Evolutionary conservation across 805 yeast genomes (phyloP).

Genomic region (Starmerella gropengiesseri): DNA sequence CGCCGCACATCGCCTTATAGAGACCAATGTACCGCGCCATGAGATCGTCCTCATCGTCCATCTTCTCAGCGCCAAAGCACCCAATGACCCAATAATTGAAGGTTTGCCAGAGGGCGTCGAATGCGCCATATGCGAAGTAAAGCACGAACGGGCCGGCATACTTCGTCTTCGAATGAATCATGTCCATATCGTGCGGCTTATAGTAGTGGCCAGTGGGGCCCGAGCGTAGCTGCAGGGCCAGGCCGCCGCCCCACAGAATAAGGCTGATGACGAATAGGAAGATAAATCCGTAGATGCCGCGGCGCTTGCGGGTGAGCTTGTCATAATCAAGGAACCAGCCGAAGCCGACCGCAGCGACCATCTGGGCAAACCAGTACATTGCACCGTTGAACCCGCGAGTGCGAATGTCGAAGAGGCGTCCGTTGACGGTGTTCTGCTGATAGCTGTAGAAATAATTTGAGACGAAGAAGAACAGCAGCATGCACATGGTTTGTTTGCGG

Average conservation of each 20-base stretch:
- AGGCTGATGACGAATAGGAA: constrained; percentile 34
- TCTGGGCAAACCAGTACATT: constrained; percentile 50
- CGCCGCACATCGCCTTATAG: constrained; percentile 53
- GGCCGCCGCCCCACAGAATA: constrained; percentile 53
- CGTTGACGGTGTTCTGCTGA: constrained; percentile 48
- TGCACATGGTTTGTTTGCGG: constrained; percentile 31
- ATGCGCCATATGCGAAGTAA: constrained; percentile 50
- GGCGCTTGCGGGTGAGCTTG: constrained; percentile 32
- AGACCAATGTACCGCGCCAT: constrained; percentile 44
- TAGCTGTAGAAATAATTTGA: constrained; percentile 59
- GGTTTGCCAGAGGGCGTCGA: constrained; percentile 50
- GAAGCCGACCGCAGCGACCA: constrained; percentile 43
- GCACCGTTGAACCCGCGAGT: constrained; percentile 51
- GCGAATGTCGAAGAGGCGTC: constrained; percentile 44
- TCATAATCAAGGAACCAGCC: constrained; percentile 40
- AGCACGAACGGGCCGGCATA: constrained; percentile 52
- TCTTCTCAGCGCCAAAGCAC: constrained; percentile 41
- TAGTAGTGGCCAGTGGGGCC: constrained; percentile 27
- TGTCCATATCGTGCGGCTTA: constrained; percentile 23
- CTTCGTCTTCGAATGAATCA: constrained; percentile 39
- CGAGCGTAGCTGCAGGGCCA: constrained; percentile 33
- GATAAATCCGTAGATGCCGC: constrained; percentile 38
- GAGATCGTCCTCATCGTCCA: constrained; percentile 34
- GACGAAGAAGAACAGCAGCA: constrained; percentile 53
- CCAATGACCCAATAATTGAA: constrained; percentile 49